Base-by-base conservation (phyloP, 1,284 basidiomycete genomes). In the Cryptococcus jaspeensis region DNA sequence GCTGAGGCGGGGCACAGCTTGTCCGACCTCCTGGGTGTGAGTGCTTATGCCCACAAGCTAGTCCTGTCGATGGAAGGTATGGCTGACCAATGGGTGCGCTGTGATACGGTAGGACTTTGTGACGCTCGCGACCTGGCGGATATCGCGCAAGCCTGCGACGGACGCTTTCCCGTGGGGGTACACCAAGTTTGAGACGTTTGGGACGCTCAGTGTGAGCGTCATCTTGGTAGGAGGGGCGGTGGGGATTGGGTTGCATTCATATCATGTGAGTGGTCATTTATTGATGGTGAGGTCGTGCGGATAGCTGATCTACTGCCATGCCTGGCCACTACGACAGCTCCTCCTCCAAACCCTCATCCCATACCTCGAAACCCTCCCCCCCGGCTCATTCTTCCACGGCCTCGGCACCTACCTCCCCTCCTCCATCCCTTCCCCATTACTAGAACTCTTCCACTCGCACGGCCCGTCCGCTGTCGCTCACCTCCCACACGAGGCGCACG, bases 1-100 rank as follows among this genome's bases (percentile, higher is more conserved):
- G 95, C 96, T 2, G 95, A 99, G 70, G 94, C 95, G 0, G 94
- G 90, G 1, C 95, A 99, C 74, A 91, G 89, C n/a, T 67, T 94
- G 43, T 91, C 89, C 61, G 92, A 90, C 87, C 50, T 64, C 37
- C 49, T 66, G 39, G 63, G 68, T 37, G 74, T 76, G 41, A 63
- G 74, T 70, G 2, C 13, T 0, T 7, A 12, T 16, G 28, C 18
- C 15, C 12, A 32, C 40, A 20, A 18, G 15, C 13, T 38, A 23
- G n/a, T 6, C 7, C 2, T 36, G 25, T 22, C 36, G 9, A 16
- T 38, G 16, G 12, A 20, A 22, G 23, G 5, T 1, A 23, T 22
- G 15, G 28, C 49, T 23, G 36, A 36, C 37, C 25, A 12, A 40
- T 18, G 12, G 7, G 13, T 9, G 12, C 36, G 23, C 13, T 39